Base-by-base conservation (phyloP, 2,329 filamentous ascomycete genomes). In the Orbilia ellipsospora region DNA sequence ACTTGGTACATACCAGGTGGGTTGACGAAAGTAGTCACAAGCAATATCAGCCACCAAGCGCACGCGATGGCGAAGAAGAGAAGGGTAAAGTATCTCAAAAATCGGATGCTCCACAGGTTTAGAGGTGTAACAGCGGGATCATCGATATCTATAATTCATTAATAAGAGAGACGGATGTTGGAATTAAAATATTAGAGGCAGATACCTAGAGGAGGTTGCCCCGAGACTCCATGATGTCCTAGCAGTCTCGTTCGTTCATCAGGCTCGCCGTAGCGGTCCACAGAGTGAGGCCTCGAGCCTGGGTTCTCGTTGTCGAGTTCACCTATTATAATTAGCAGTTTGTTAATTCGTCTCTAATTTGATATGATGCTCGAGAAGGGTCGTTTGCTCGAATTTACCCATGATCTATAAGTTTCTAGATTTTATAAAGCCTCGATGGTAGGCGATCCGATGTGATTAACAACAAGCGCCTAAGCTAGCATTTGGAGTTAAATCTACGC, bases 21-120 rank as follows among this genome's bases (percentile, higher is more conserved):
- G 63, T 92, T 97, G 78, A 96, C 90, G 83, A 99, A 99, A 78
- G 91, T 89, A 66, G 92, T 93, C 15, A 97, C 89, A n/a, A 99
- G 86, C 40, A 97, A 85, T 64, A 97, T 82, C 8, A 92, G 87
- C 94, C 95, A 98, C 94, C 94, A 98, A n/a, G 93, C 80, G 80
- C 96, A 93, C 67, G 89, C 92, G 79, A 94, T 81, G 61, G 89
- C 82, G 18, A 94, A 85, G 80, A 97, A 92, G 44, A 92, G 79
- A 66, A 96, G 85, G 4, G 93, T 94, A 75, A 95, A 82, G 80
- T 90, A 92, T 81, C 93, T 89, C 65, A 95, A 85, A 55, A 91
- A 88, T 16, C 95, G 90, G 59, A 99, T 91, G 73, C 89, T 92
- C 90, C 93, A 97, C 44, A 98, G 88, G 80, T 99, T 99, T 84